Conservation (phyloP, 1,284 basidiomycete genomes). For the Ganoderma meredithae region DNA sequence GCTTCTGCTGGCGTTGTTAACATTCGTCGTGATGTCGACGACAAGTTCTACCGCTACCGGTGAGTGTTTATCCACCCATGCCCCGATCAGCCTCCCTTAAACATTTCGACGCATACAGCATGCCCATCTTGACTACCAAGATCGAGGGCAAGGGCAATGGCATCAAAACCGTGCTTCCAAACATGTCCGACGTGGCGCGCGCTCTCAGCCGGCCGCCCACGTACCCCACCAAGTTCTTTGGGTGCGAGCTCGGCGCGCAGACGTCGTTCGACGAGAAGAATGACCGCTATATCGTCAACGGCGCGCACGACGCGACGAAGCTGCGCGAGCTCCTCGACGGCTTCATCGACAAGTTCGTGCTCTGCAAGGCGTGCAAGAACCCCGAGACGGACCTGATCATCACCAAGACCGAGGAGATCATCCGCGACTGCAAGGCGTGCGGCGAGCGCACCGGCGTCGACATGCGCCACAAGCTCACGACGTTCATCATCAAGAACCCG, state of each 20-base stretch:
- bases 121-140: conserved; percentile 96
- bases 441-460: conserved; percentile 92
- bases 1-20: conserved; percentile 85
- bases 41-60: conserved; percentile 92
- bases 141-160: conserved; percentile 99
- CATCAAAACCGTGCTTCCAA: conserved; percentile 98
- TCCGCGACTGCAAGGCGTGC: conserved; percentile 98
- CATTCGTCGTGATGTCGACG: conserved; percentile 98
- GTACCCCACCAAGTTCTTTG: conserved; percentile 99
- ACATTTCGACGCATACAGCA: conserved; percentile 54
- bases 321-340: conserved; percentile 95
- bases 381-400: conserved; percentile 98
- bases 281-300: conserved; percentile 99
- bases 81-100: conserved; percentile 16
- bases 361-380: conserved; percentile 98
- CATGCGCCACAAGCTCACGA: conserved; percentile 97
- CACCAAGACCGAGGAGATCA: conserved; percentile 89
- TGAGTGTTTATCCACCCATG: conserved; percentile 42
- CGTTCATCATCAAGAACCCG: conserved; percentile 98
- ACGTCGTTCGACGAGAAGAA: conserved; percentile 96
- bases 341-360: conserved; percentile 99
- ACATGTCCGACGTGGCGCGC: conserved; percentile 98
- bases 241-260: conserved; percentile 98
- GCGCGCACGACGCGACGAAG: conserved; percentile 91
- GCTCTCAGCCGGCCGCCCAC: conserved; percentile 95